These are phyloP conservation scores for Wickerhamiella pararugosa DNA, from an alignment of 1,139 yeast species.

Conservation along the genomic window DNA sequence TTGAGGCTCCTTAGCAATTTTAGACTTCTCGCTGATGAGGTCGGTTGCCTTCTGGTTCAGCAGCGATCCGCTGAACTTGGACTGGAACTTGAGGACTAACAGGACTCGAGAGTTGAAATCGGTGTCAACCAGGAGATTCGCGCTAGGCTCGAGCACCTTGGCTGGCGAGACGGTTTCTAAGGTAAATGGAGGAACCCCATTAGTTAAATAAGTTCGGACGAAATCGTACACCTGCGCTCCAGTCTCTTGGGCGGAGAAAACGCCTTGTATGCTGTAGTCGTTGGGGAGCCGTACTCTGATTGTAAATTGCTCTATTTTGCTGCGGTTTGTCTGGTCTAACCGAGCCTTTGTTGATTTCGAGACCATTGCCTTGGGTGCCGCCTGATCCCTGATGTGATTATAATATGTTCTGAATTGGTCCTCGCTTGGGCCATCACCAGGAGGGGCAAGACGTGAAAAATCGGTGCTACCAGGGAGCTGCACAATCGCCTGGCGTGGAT, in stretches of 20 bases:
- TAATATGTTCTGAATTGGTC: constrained; percentile 14
- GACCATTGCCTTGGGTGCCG: constrained; percentile 13
- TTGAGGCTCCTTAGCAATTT: too few relatives aligned
- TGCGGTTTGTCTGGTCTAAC: constrained; percentile 7
- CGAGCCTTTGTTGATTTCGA: constrained; percentile 10
- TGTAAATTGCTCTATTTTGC: constrained; percentile 6
- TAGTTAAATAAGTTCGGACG: constrained; percentile 10
- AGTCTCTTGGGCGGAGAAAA: constrained; percentile 11
- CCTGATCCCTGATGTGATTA: constrained; percentile 13
- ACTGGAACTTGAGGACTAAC: constrained; percentile 6
- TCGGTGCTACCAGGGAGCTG: background rate
- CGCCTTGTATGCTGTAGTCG: constrained; percentile 12
- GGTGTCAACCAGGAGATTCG: constrained; percentile 11
- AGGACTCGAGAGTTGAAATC: constrained; percentile 14
- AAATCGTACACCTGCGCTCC: constrained; percentile 14
- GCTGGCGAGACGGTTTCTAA: constrained; percentile 12
- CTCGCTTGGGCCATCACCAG: constrained; percentile 7
- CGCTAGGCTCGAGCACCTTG: constrained; percentile 7
- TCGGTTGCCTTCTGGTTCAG: too few relatives aligned
- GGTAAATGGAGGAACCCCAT: constrained; percentile 9
- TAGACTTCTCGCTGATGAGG: too few relatives aligned
- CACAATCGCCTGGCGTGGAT: background rate
- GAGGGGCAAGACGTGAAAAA: background rate
- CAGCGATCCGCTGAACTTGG: too few relatives aligned
- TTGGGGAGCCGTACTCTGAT: constrained; percentile 15